These are phyloP conservation scores for Purpureocillium lavendulum DNA, from an alignment of 2,329 filamentous ascomycete species.

Conservation along the genomic window DNA sequence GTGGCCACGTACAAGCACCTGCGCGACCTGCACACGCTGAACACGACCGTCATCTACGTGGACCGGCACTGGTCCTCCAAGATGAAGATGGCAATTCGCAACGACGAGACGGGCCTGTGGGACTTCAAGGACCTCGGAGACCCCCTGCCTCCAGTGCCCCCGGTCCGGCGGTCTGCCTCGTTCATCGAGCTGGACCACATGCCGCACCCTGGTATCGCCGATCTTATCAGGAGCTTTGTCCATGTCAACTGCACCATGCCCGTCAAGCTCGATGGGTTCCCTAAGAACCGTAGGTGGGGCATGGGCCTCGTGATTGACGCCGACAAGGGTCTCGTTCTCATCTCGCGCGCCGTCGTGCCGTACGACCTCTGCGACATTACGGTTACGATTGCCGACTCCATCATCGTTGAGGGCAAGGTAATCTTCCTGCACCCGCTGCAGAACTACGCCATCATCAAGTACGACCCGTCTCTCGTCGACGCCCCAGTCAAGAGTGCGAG, in stretches of 20 bases:
- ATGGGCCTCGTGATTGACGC: constrained; percentile 98
- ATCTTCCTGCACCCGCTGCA: constrained; percentile 94
- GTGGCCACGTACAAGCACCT: constrained; percentile 96
- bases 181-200: constrained; percentile 91
- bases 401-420: constrained; percentile 89
- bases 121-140: constrained; percentile 84
- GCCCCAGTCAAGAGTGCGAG: constrained; percentile 86
- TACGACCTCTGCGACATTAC: constrained; percentile 96
- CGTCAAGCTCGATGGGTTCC: constrained; percentile 95
- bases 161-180: constrained; percentile 68
- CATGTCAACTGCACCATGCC: constrained; percentile 90
- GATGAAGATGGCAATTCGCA: constrained; percentile 87
- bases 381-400: constrained; percentile 91
- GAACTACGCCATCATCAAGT: constrained; percentile 93
- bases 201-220: constrained; percentile 80
- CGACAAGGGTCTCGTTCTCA: constrained; percentile 87
- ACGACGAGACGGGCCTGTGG: constrained; percentile 86
- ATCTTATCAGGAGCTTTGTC: constrained; percentile 90
- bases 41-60: constrained; percentile 85
- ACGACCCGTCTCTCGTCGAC: constrained; percentile 87
- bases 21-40: constrained; percentile 85
- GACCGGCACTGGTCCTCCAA: constrained; percentile 94
- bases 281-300: constrained; percentile 85
- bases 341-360: constrained; percentile 88
- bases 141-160: constrained; percentile 64